Evolutionary conservation across 306 rosid genomes (phyloP).

Genomic region (Sechiopsis laciniata): DNA sequence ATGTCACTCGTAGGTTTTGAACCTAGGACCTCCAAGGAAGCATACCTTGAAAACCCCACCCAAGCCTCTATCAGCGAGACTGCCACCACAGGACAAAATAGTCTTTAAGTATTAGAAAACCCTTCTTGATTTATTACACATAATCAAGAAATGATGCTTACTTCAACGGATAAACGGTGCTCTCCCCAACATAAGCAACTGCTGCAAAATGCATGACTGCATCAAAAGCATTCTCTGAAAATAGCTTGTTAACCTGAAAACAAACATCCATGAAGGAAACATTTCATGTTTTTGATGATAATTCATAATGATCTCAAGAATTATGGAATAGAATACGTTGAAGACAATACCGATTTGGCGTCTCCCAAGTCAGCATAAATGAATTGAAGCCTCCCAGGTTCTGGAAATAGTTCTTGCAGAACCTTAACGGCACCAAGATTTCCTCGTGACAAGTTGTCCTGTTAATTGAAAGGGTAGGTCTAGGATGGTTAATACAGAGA

Average conservation of each 20-base stretch:
- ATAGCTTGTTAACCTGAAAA: conserved; percentile 66
- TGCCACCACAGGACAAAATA: too few relatives aligned
- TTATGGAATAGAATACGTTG: neutral
- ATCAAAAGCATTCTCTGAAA: conserved; percentile 85
- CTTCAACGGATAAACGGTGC: conserved; percentile 89
- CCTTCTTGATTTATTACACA: too few relatives aligned
- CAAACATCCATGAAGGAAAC: conserved; percentile 20
- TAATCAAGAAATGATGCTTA: conserved; percentile 35
- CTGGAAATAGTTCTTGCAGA: conserved; percentile 65
- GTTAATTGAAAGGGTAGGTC: neutral
- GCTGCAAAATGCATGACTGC: conserved; percentile 99
- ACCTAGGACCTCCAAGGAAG: too few relatives aligned
- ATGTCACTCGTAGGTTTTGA: too few relatives aligned
- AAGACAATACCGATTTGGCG: conserved; percentile 59
- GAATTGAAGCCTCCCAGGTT: conserved; percentile 85
- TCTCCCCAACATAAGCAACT: conserved; percentile 96
- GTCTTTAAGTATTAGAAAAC: too few relatives aligned
- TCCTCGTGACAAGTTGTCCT: conserved; percentile 91
- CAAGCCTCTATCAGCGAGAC: too few relatives aligned
- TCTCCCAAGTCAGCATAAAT: conserved; percentile 90
- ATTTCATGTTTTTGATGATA: neutral
- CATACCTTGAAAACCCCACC: too few relatives aligned
- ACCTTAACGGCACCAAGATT: conserved; percentile 76
- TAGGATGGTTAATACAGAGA: neutral
- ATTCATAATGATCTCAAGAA: neutral